Conservation (phyloP, 495 filamentous ascomycete species). For the Daldinia loculata region DNA sequence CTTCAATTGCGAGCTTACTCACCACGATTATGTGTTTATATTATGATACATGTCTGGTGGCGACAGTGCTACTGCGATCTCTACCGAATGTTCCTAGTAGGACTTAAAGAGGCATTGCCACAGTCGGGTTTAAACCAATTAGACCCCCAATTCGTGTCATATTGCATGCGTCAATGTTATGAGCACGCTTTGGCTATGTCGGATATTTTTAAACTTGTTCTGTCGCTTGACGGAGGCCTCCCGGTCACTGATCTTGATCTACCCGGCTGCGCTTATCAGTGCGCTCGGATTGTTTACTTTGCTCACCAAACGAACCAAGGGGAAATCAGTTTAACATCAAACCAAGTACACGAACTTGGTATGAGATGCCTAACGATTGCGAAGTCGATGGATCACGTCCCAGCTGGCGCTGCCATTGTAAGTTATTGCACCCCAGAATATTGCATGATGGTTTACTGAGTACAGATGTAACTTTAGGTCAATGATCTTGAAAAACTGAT, state of each 20-base stretch:
- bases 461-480: conserved; percentile 44
- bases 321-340: conserved; percentile 39
- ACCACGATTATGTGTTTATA: conserved; percentile 54
- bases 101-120: conserved; percentile 55
- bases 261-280: conserved; percentile 59
- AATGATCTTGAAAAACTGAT: conserved; percentile 57
- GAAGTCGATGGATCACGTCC: conserved; percentile 45
- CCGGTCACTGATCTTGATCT: conserved; percentile 59
- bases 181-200: conserved; percentile 59
- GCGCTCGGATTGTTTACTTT: conserved; percentile 51
- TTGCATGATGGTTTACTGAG: conserved; percentile 15
- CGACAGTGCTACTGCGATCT: conserved; percentile 60
- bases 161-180: conserved; percentile 53
- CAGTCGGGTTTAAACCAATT: conserved; percentile 48
- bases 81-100: conserved; percentile 55
- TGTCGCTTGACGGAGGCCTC: conserved; percentile 51
- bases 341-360: conserved; percentile 43
- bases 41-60: conserved; percentile 63
- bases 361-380: conserved; percentile 46
- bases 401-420: conserved; percentile 54
- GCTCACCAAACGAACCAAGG: conserved; percentile 36
- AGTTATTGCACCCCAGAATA: conserved; percentile 26
- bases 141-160: conserved; percentile 50
- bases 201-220: conserved; percentile 56
- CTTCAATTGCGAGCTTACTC: conserved; percentile 60